Evolutionary conservation across 441 rosid genomes (phyloP).

Genomic region (Mallotus japonicus): DNA sequence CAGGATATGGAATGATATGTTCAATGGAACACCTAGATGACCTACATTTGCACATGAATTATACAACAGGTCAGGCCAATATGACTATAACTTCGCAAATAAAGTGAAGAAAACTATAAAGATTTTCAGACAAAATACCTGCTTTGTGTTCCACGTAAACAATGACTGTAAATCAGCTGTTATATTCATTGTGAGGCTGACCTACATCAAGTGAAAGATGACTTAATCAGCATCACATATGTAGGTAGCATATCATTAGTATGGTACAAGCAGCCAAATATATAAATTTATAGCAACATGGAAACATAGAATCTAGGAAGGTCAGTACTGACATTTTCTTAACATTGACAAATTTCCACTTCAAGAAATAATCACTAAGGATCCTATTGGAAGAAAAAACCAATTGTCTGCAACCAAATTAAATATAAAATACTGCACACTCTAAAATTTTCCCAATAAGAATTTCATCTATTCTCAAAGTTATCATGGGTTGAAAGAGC

Average conservation of each 20-base stretch:
- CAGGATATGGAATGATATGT: background rate
- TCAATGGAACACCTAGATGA: background rate
- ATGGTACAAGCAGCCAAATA: background rate
- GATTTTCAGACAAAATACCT: constrained; percentile 40
- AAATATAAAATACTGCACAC: background rate
- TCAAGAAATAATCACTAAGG: background rate
- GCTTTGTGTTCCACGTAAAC: constrained; percentile 97
- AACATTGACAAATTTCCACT: background rate
- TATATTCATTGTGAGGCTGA: constrained; percentile 83
- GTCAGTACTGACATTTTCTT: background rate
- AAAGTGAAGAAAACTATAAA: background rate
- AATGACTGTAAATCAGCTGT: constrained; percentile 78
- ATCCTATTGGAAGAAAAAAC: background rate
- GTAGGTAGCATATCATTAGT: background rate
- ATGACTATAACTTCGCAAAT: background rate
- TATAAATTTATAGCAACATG: background rate
- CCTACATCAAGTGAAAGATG: constrained; percentile 46
- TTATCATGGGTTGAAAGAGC: constrained; percentile 1
- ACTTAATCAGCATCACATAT: constrained; percentile 17
- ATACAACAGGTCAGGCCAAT: background rate
- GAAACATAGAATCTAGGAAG: too few relatives aligned
- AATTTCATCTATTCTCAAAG: background rate
- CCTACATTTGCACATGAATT: background rate
- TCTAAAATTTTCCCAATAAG: background rate
- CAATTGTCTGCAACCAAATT: background rate